These are phyloP conservation scores for Teunomyces atbi DNA, from an alignment of 805 yeast species.

Conservation along the genomic window DNA sequence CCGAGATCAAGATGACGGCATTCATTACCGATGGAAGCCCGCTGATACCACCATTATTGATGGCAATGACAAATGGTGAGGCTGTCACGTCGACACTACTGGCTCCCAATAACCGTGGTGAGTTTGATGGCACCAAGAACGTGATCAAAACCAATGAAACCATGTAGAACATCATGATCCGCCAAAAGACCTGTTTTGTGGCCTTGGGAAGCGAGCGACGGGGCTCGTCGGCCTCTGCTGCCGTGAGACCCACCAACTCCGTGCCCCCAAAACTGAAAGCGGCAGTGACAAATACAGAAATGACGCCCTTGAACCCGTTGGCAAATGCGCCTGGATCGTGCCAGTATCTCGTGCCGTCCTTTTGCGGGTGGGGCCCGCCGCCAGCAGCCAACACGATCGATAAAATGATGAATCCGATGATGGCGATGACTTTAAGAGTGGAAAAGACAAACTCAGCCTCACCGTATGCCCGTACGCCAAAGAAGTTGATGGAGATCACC, in stretches of 20 bases:
- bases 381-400: conserved; percentile 51
- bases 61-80: conserved; percentile 78
- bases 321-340: conserved; percentile 55
- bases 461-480: conserved; percentile 55
- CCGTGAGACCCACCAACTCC: conserved; percentile 41
- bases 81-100: conserved; percentile 57
- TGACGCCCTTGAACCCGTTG: conserved; percentile 43
- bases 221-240: conserved; percentile 42
- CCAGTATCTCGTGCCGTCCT: conserved; percentile 52
- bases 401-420: conserved; percentile 46
- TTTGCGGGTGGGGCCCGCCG: conserved; percentile 50
- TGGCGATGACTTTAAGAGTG: conserved; percentile 47
- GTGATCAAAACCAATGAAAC: conserved; percentile 26
- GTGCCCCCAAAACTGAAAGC: conserved; percentile 44
- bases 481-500: conserved; percentile 47
- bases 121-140: conserved; percentile 23
- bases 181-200: conserved; percentile 43
- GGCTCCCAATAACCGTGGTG: conserved; percentile 37
- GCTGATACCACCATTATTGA: conserved; percentile 57
- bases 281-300: conserved; percentile 39
- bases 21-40: conserved; percentile 67
- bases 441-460: conserved; percentile 56
- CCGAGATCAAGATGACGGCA: conserved; percentile 65
- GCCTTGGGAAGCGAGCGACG: conserved; percentile 38
- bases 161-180: conserved; percentile 40